phyloP scores from a whole-genome alignment of 768 basidiomycete genomes.

The Nevesoporus exiguus region DNA sequence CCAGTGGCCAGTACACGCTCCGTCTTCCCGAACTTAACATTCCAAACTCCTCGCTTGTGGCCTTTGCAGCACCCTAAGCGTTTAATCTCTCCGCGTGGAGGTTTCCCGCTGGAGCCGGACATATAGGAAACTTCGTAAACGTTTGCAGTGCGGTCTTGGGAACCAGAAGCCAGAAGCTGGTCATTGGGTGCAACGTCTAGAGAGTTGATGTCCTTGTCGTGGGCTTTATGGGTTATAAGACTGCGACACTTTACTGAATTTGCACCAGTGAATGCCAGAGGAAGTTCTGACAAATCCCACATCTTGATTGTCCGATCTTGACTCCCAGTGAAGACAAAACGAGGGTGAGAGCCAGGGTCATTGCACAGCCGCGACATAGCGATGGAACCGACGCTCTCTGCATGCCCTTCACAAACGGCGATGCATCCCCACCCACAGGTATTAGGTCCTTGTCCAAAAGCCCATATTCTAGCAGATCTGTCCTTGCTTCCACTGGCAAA shows the following conservation, averaged over 20 bases:
- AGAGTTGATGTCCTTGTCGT: slow-evolving; percentile 98
- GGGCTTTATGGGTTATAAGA: slow-evolving; percentile 82
- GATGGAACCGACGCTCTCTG: slow-evolving; percentile 90
- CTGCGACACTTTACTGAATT: slow-evolving; percentile 58
- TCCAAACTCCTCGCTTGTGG: slow-evolving; percentile 96
- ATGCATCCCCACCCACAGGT: slow-evolving; percentile 54
- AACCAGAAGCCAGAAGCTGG: slow-evolving; percentile 83
- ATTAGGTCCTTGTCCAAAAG: slow-evolving; percentile 22
- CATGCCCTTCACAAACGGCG: slow-evolving; percentile 88
- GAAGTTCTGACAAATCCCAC: slow-evolving; percentile 81
- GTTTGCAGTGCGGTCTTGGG: slow-evolving; percentile 94
- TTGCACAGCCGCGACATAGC: slow-evolving; percentile 58
- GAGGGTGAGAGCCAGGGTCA: slow-evolving; percentile 31
- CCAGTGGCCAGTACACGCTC: slow-evolving; percentile 89
- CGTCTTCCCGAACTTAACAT: slow-evolving; percentile 78
- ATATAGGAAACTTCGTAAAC: slow-evolving; percentile 73
- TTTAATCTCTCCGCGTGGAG: slow-evolving; percentile 65
- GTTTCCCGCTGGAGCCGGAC: slow-evolving; percentile 35
- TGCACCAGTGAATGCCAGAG: slow-evolving; percentile 27
- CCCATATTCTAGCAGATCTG: slow-evolving; percentile 84
- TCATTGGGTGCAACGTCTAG: slow-evolving; percentile 92
- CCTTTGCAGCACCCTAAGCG: slow-evolving; percentile 88
- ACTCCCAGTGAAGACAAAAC: slow-evolving; percentile 91
- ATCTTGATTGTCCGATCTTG: slow-evolving; percentile 98
- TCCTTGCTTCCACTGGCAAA: slow-evolving; percentile 95